Evolutionary conservation across 768 basidiomycete species (phyloP), one percentile per base, ranked within the genome.

Genomic region (Phlebiopsis flavidoalba): DNA sequence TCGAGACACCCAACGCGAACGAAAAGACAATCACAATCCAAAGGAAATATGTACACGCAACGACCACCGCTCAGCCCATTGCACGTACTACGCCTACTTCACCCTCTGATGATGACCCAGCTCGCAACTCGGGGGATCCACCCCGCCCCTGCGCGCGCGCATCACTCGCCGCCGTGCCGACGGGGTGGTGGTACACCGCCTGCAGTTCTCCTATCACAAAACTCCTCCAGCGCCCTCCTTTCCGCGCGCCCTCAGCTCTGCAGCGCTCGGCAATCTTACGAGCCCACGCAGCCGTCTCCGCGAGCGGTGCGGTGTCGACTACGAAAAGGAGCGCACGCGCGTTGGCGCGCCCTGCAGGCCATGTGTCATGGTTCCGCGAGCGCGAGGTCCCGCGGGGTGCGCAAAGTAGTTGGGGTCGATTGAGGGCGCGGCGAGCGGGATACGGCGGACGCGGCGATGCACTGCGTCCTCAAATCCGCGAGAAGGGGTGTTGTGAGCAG

Each of bases 391-490:
- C 5, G 54, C 54, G 8, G 7, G 11, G 54, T 55, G 37, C 8
- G 19, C 40, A 19, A 31, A 31, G 26, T 31, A 31, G 26, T 31
- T 31, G 26, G 26, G 26, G 26, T 31, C 76, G 64, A 84, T 83
- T 45, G 72, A 72, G 14, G 77, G 68, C 5, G 75, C 71, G 0
- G 76, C 75, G 53, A 79, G 75, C 10, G 74, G 68, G 59, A 83
- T 74, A 1, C 74, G 76, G 1, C 76, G 74, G 26, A 31, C 26
- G 26, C 26, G 26, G 26, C 26, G 26, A n/a, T 31, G 26, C 1
- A 61, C 72, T 54, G 84, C 80, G 64, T 85, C 83, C 3, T 81
- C 75, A 51, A 71, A 69, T 4, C 73, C 72, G n/a, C 69, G 60
- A 4, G 67, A 68, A 31, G 26, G 26, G 61, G 71, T 70, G 8